phyloP scores from a whole-genome alignment of 208 protist genomes.

The Naegleria lovaniensis region DNA sequence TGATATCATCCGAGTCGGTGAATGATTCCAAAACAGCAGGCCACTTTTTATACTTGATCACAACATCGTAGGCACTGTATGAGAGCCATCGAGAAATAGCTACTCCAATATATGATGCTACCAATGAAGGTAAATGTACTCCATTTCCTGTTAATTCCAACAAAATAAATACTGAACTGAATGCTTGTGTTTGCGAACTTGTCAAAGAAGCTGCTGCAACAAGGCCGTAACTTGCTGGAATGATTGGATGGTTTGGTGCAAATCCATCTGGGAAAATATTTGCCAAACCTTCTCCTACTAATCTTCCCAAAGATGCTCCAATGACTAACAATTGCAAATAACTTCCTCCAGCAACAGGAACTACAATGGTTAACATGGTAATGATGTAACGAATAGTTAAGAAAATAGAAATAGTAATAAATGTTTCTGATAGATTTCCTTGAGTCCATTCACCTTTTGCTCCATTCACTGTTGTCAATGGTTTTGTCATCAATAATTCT shows the following conservation, averaged over 20 bases:
- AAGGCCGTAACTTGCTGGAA: neutral
- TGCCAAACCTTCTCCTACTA: neutral
- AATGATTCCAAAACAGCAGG: neutral
- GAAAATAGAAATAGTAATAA: neutral
- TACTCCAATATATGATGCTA: neutral
- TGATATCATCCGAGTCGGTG: neutral
- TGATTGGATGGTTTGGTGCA: neutral
- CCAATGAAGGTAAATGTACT: neutral
- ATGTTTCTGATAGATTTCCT: neutral
- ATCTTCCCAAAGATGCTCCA: neutral
- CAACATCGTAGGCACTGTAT: neutral
- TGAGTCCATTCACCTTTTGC: conserved; percentile 13
- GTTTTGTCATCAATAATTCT: neutral
- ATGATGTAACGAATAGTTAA: neutral
- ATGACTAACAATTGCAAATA: neutral
- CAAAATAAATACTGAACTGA: neutral
- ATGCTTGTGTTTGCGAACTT: neutral
- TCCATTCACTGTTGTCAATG: neutral
- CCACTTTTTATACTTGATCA: neutral
- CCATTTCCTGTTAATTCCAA: neutral
- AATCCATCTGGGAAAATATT: neutral
- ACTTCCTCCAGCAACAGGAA: neutral
- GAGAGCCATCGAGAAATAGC: neutral
- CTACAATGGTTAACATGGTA: neutral
- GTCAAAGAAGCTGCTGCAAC: neutral